Percentiles rank a stretch among this genome's conserved stretches.
These are phyloP conservation scores for Strobilomyces dryophilus DNA, from an alignment of 768 basidiomycete genomes.

Conservation along the genomic window DNA sequence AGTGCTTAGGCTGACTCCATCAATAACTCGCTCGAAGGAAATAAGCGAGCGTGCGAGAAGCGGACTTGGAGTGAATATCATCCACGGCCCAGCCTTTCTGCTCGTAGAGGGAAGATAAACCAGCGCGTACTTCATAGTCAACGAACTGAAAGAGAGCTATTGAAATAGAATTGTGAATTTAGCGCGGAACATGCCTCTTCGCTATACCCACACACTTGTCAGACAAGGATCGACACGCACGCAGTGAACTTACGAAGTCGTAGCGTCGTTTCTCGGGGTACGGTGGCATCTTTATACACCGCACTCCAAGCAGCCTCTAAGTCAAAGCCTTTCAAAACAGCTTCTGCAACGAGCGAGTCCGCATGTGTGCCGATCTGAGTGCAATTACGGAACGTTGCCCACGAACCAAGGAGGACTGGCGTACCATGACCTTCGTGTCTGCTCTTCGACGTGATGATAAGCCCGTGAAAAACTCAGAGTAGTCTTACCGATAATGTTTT, in stretches of 20 bases:
- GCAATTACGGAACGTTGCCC: not conserved
- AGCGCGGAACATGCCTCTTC: conserved; percentile 6
- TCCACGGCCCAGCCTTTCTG: conserved; percentile 45
- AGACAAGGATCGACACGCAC: not conserved
- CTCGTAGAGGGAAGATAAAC: conserved; percentile 38
- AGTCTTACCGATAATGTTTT: conserved; percentile 5
- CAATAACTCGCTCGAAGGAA: conserved; percentile 14
- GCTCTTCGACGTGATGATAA: not conserved
- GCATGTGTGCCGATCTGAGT: conserved; percentile 43
- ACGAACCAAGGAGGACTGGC: not conserved
- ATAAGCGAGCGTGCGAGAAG: conserved; percentile 74
- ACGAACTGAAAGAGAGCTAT: conserved; percentile 43
- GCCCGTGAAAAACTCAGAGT: not conserved
- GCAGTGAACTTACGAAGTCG: conserved; percentile 39
- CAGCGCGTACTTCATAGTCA: conserved; percentile 79
- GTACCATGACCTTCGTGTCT: conserved; percentile 83
- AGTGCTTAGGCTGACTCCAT: not conserved
- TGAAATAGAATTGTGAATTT: not conserved
- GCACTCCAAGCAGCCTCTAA: conserved; percentile 64
- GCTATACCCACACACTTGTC: conserved; percentile 15
- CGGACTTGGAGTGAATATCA: conserved; percentile 58
- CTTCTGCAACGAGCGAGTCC: too few species aligned
- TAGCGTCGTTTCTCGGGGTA: conserved; percentile 52
- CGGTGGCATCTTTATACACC: conserved; percentile 68
- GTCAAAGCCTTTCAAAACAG: conserved; percentile 57